Percentiles rank a stretch among this genome's conserved stretches.
phyloP scores from a whole-genome alignment of 495 filamentous ascomycete species.

The Baudoinia panamericana region DNA sequence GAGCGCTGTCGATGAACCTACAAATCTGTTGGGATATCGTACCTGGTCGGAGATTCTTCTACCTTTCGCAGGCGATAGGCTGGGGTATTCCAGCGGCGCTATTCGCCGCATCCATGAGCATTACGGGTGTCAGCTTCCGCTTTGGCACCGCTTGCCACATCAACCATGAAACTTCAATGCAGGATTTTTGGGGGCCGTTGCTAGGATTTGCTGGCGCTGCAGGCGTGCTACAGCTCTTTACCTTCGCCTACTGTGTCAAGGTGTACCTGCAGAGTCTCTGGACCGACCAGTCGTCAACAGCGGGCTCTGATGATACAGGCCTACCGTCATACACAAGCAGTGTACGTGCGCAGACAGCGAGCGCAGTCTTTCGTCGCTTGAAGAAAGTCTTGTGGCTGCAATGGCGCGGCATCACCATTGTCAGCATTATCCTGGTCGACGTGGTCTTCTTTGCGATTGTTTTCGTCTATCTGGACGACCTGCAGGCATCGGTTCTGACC shows the following conservation, averaged over 20 bases:
- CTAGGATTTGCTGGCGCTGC: constrained; percentile 65
- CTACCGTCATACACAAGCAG: constrained; percentile 70
- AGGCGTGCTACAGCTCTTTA: constrained; percentile 58
- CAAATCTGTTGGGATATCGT: constrained; percentile 97
- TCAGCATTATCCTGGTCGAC: constrained; percentile 74
- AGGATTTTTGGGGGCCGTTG: constrained; percentile 84
- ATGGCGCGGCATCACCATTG: constrained; percentile 81
- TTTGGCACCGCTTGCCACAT: constrained; percentile 88
- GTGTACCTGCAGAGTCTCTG: constrained; percentile 73
- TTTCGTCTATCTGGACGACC: constrained; percentile 73
- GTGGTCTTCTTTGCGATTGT: constrained; percentile 84
- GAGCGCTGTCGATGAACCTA: constrained; percentile 82
- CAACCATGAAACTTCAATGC: constrained; percentile 65
- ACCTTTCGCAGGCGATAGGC: constrained; percentile 62
- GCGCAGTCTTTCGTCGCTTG: constrained; percentile 77
- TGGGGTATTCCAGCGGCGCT: constrained; percentile 71
- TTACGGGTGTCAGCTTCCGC: constrained; percentile 88
- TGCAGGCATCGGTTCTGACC: constrained; percentile 41
- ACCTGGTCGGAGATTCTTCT: constrained; percentile 82
- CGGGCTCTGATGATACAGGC: constrained; percentile 53
- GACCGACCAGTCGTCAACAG: constrained; percentile 41
- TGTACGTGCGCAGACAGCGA: constrained; percentile 67
- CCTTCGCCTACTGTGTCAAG: constrained; percentile 83
- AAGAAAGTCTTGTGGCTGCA: constrained; percentile 79
- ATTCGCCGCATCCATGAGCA: constrained; percentile 55